Evolutionary conservation across 805 yeast genomes (phyloP), one percentile per base, ranked within the genome.

Genomic region (Vanderwaltozyma verrucispora): DNA sequence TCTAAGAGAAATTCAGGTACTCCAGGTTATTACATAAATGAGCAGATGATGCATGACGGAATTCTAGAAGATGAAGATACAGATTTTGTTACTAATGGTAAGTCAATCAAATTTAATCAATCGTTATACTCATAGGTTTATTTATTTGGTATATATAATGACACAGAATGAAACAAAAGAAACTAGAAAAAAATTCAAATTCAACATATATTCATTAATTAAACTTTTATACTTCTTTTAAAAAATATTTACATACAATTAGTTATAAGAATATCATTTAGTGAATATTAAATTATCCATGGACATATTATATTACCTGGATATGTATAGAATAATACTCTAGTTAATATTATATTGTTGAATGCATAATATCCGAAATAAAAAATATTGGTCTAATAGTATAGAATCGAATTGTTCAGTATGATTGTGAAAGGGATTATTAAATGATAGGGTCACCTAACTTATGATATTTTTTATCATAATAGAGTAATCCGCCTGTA

Each of bases 401-500:
- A n/a, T n/a, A n/a, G n/a, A n/a, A n/a, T n/a, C n/a, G n/a, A n/a
- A n/a, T n/a, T n/a, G n/a, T n/a, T n/a, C n/a, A n/a, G n/a, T n/a
- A n/a, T n/a, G n/a, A n/a, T n/a, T n/a, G n/a, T n/a, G n/a, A n/a
- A n/a, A n/a, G 24, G 10, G 9, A 21, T 24, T 24, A 24, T 8
- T 24, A 19, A 20, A 14, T 5, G 15, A 60, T 48, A 39, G 46
- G 49, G 19, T 55, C 56, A 4, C 73, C 72, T 5, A 77, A 56
- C 13, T 51, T 53, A 54, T 79, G 81, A 51, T 81, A 82, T 15
- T 62, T 61, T 46, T 85, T 66, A 48, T 80, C 70, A 54, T 71
- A 80, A 47, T 80, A 80, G 13, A 82, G 50, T 31, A 82, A 54
- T 0, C 89, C 89, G 13, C 88, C 88, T 2, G 72, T 62, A 28